Percentiles rank a stretch among this genome's conserved stretches.
phyloP scores from a whole-genome alignment of 331 rosid species.

The Pyrus hybrid region DNA sequence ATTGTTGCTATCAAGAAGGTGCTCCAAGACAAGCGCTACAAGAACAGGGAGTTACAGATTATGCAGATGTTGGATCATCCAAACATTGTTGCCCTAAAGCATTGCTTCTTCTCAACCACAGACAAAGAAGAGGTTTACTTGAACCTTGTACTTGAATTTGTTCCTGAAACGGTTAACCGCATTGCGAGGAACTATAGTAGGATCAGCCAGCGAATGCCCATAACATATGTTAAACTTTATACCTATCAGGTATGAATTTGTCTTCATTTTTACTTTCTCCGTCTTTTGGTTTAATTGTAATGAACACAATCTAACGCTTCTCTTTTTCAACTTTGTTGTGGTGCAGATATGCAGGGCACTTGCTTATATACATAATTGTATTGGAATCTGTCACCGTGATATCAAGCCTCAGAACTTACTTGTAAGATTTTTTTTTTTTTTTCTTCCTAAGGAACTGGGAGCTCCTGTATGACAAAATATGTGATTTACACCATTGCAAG shows the following conservation, averaged over 20 bases:
- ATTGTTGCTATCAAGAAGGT: conserved; percentile 90
- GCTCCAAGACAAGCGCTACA: conserved; percentile 90
- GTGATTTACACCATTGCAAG: background rate
- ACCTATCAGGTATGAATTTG: conserved; percentile 59
- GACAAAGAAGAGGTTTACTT: conserved; percentile 83
- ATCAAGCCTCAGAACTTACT: conserved; percentile 92
- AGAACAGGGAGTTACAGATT: conserved; percentile 82
- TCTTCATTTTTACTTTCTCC: conserved; percentile 3
- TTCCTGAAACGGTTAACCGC: conserved; percentile 80
- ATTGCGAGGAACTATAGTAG: conserved; percentile 68
- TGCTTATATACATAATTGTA: conserved; percentile 84
- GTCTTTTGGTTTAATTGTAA: background rate
- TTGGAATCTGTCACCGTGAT: conserved; percentile 89
- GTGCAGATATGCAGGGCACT: conserved; percentile 90
- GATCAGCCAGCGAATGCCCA: conserved; percentile 83
- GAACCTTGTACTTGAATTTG: conserved; percentile 86
- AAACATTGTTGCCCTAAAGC: conserved; percentile 71
- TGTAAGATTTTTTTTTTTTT: conserved; percentile 30
- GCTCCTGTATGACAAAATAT: background rate
- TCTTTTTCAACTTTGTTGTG: conserved; percentile 3
- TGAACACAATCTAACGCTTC: background rate
- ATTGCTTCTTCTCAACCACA: conserved; percentile 77
- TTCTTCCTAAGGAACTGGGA: background rate
- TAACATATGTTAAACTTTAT: conserved; percentile 73
- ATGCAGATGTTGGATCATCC: conserved; percentile 97